Percentiles rank a stretch among this genome's conserved stretches.
These are phyloP conservation scores for Micractinium sp. DNA, from an alignment of 139 green algal genomes.

Conservation along the genomic window DNA sequence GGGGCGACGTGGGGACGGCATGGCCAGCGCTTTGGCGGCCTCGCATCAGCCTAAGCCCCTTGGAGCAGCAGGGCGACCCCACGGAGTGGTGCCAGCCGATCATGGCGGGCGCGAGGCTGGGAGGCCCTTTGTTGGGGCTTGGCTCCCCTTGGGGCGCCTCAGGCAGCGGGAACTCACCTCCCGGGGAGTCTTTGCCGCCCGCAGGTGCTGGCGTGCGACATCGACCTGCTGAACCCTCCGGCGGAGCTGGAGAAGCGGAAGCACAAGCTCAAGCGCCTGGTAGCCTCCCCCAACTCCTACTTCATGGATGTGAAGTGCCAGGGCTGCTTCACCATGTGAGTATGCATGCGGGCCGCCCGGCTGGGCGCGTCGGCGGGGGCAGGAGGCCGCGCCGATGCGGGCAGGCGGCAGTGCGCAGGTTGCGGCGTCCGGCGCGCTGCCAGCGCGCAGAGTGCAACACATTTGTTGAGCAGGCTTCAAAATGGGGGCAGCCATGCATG, in stretches of 20 bases:
- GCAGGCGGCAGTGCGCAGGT: background rate
- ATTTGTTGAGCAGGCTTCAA: background rate
- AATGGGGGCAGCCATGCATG: background rate
- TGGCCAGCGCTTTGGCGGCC: background rate
- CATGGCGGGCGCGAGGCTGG: background rate
- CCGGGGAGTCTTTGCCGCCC: background rate
- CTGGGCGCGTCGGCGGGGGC: background rate
- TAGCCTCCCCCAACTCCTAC: slow-evolving; percentile 90
- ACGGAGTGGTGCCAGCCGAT: background rate
- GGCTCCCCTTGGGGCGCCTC: background rate
- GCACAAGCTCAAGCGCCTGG: slow-evolving; percentile 98
- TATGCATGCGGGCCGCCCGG: background rate
- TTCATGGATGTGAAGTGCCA: slow-evolving; percentile 99
- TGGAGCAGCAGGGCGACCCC: background rate
- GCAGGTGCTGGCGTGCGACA: slow-evolving; percentile 79
- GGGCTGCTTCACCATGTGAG: slow-evolving; percentile 94
- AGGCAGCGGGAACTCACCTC: background rate
- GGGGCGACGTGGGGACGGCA: background rate
- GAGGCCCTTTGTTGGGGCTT: background rate
- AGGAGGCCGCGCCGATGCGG: background rate
- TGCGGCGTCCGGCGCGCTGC: background rate
- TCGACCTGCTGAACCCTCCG: slow-evolving; percentile 97
- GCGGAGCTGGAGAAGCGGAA: slow-evolving; percentile 93
- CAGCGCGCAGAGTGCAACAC: background rate
- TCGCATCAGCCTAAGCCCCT: background rate